Conservation (phyloP, 305 asterid species). For the Solanum hybrid region DNA sequence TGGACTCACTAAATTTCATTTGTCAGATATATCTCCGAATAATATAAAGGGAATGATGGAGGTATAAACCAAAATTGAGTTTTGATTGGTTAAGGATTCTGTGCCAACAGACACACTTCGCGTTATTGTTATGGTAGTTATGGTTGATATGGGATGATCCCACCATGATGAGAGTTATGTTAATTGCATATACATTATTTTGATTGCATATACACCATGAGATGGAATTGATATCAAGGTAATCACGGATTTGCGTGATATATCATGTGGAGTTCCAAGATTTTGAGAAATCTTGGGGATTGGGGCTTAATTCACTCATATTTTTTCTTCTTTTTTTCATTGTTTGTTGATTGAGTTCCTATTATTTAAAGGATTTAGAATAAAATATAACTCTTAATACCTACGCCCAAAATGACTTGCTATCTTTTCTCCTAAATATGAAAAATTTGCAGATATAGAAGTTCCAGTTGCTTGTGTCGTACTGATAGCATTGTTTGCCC, state of each 20-base stretch:
- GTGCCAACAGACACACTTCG: background rate
- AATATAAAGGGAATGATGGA: background rate
- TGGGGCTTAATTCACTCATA: background rate
- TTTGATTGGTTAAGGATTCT: background rate
- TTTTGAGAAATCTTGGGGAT: background rate
- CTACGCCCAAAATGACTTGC: background rate
- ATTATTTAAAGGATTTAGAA: background rate
- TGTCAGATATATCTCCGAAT: background rate
- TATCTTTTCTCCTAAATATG: background rate
- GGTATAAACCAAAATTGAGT: background rate
- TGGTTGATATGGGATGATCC: background rate
- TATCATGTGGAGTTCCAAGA: background rate
- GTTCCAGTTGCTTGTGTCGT: conserved; percentile 13
- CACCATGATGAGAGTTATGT: background rate
- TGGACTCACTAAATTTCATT: background rate
- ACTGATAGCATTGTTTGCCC: conserved; percentile 11
- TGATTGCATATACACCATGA: background rate
- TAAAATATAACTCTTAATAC: background rate
- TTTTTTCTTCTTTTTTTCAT: background rate
- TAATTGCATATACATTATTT: background rate
- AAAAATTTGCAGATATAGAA: background rate
- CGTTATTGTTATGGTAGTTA: background rate
- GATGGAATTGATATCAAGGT: background rate
- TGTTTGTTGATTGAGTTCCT: background rate
- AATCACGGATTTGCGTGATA: background rate